phyloP scores from a whole-genome alignment of 2,329 filamentous ascomycete species.

The Pleomassaria siparia region DNA sequence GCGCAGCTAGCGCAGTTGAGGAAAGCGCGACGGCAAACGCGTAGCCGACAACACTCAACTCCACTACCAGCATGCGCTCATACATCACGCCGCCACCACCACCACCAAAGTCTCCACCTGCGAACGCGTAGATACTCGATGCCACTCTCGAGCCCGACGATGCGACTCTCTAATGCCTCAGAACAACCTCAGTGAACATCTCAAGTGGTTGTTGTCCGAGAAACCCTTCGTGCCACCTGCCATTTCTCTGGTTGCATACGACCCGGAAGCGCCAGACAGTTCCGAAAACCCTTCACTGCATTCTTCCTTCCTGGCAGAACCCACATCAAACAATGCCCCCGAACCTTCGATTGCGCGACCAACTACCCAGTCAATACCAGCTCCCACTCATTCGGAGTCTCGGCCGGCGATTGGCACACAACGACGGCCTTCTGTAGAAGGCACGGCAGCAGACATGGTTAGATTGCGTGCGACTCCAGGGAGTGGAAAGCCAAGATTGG shows the following conservation, averaged over 20 bases:
- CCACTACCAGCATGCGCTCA: constrained; percentile 22
- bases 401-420: constrained; percentile 32
- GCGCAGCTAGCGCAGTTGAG: too few relatives aligned
- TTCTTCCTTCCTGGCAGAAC: constrained; percentile 10
- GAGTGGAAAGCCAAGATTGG: constrained; percentile 42
- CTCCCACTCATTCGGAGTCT: constrained; percentile 20
- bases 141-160: constrained; percentile 19
- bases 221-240: constrained; percentile 49
- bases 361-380: constrained; percentile 18
- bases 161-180: constrained; percentile 48
- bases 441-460: constrained; percentile 42
- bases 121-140: constrained; percentile 25
- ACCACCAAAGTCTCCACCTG: constrained; percentile 15
- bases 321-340: constrained; percentile 21
- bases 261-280: constrained; percentile 25
- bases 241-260: constrained; percentile 30
- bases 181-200: constrained; percentile 52
- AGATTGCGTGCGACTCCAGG: constrained; percentile 47
- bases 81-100: constrained; percentile 7
- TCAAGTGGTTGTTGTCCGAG: constrained; percentile 50
- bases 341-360: constrained; percentile 17
- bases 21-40: constrained; percentile 21
- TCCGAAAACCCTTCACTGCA: constrained; percentile 23
- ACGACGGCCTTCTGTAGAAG: constrained; percentile 14
- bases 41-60: constrained; percentile 9